Base-by-base conservation (phyloP, 345 rosid species). In the Pistacia vera region DNA sequence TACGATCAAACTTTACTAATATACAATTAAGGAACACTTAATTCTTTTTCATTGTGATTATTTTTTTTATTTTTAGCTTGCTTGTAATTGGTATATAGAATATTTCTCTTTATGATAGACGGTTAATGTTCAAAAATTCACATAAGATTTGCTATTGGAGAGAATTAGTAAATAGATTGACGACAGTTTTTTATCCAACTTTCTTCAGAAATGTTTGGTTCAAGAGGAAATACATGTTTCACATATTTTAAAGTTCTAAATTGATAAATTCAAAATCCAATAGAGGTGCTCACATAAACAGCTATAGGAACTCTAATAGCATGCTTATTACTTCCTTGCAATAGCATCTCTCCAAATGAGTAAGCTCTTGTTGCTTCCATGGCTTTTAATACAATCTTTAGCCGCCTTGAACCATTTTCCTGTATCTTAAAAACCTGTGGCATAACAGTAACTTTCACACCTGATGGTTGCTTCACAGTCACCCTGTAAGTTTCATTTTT, bases 261-360 rank as follows among this genome's bases (percentile, higher is more conserved):
- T 36, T n/a, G 22, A 66, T 44, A 38, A 51, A 64, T 36, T 74
- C 71, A 84, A 48, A 57, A 30, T 20, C 71, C 30, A 11, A 71
- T 38, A 14, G 72, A 54, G 62, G 55, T 74, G 83, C 77, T 73
- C 18, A 79, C 83, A 67, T 76, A 81, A 77, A 81, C 83, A 2
- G 85, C 83, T 44, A 84, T 66, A 61, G 87, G 87, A 76, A 84
- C 75, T 76, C 80, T 79, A 75, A 84, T 71, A 62, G 68, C 54
- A 74, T 81, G 87, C 16, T 71, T 71, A 44, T 84, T 73, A 41
- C 73, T 79, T 65, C 87, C 85, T 55, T 58, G 79, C 79, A 84
- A 69, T 18, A 79, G 66, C 71, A 81, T 77, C 73, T 74, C 87
- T 67, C 87, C 87, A 14, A 81, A 84, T 11, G 81, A 73, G 77